Conservation (phyloP, 495 filamentous ascomycete genomes). For the Penicillium desertorum region DNA sequence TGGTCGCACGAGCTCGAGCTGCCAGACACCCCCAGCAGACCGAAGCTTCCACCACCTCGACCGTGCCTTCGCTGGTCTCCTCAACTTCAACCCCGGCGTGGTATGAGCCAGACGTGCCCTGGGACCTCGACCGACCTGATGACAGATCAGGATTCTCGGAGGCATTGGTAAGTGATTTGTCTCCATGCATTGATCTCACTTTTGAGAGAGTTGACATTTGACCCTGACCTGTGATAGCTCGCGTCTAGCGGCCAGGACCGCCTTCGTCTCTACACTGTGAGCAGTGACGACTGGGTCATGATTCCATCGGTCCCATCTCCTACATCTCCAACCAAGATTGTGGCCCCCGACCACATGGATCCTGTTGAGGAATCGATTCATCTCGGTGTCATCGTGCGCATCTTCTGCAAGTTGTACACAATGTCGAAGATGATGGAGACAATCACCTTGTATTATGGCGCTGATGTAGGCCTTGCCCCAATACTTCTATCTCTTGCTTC, state of each 20-base stretch:
- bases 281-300: slow-evolving; percentile 37
- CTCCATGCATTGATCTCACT: not conserved
- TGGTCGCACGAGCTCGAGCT: not conserved
- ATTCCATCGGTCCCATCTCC: slow-evolving; percentile 9
- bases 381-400: slow-evolving; percentile 24
- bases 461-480: slow-evolving; percentile 28
- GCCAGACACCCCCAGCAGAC: not conserved
- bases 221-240: slow-evolving; percentile 17
- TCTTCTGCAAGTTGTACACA: slow-evolving; percentile 37
- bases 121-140: not conserved
- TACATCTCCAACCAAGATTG: slow-evolving; percentile 8
- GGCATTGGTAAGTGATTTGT: not conserved
- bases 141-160: not conserved
- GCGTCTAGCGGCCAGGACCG: slow-evolving; percentile 22
- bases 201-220: not conserved
- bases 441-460: slow-evolving; percentile 34
- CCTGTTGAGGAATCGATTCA: slow-evolving; percentile 21
- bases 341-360: slow-evolving; percentile 22
- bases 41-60: not conserved
- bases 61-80: not conserved
- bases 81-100: not conserved
- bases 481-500: not conserved
- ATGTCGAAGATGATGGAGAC: slow-evolving; percentile 39
- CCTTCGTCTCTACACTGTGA: slow-evolving; percentile 34
- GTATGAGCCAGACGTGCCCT: not conserved